Conservation (phyloP, 129 eudicot genomes). For the Centella asiatica region DNA sequence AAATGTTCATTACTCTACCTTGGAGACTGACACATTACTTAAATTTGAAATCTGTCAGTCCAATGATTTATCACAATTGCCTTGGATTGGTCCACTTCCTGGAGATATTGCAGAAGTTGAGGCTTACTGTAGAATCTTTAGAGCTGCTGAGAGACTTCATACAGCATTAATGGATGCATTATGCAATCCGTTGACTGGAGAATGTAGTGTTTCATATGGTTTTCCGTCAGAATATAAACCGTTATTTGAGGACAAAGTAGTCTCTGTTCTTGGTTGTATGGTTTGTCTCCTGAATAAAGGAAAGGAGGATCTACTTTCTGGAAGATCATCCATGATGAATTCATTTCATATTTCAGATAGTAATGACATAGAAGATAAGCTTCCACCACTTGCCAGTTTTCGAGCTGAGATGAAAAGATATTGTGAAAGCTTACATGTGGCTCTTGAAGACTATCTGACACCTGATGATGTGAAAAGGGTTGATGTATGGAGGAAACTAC, state of each 20-base stretch:
- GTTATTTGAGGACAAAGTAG: constrained; percentile 85
- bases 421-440: constrained; percentile 92
- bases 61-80: constrained; percentile 56
- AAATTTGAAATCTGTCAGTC: constrained; percentile 38
- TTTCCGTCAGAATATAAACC: constrained; percentile 71
- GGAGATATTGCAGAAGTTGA: constrained; percentile 98
- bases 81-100: constrained; percentile 94
- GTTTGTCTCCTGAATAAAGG: constrained; percentile 87
- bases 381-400: constrained; percentile 86
- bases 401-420: constrained; percentile 88
- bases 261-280: constrained; percentile 97
- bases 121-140: constrained; percentile 92
- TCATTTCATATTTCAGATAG: constrained; percentile 46
- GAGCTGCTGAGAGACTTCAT: constrained; percentile 86
- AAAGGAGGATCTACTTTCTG: constrained; percentile 79
- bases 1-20: not conserved
- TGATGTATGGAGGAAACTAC: constrained; percentile 87
- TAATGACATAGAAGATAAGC: constrained; percentile 50
- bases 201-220: constrained; percentile 82
- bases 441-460: constrained; percentile 68
- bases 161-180: constrained; percentile 76
- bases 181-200: constrained; percentile 91
- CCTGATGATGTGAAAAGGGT: constrained; percentile 55
- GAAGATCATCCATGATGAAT: constrained; percentile 61
- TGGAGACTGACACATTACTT: constrained; percentile 12